Evolutionary conservation across 164 flowering plant genomes (phyloP).

Genomic region (Sextonia rubra): DNA sequence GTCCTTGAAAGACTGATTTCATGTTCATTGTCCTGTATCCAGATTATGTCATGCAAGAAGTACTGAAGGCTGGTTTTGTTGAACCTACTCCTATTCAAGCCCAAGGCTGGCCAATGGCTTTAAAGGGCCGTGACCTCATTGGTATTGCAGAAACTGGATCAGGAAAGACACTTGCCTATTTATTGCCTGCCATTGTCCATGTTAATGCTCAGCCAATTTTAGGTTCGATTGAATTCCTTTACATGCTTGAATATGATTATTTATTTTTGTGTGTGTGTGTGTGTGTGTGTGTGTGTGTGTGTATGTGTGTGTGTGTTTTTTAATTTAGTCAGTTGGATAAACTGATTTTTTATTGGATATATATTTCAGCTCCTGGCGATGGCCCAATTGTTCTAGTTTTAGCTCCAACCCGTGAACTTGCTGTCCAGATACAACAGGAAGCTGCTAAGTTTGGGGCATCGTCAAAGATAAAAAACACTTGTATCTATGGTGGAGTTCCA

Average conservation of each 20-base stretch:
- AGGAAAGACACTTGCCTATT: slow-evolving; percentile 95
- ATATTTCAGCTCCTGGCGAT: slow-evolving; percentile 84
- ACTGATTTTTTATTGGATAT: slow-evolving; percentile 6
- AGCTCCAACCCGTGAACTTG: slow-evolving; percentile 99
- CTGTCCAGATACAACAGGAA: slow-evolving; percentile 99
- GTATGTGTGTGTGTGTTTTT: not conserved
- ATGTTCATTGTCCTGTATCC: slow-evolving; percentile 6
- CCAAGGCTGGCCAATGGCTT: slow-evolving; percentile 99
- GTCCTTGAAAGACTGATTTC: not conserved
- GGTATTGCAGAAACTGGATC: slow-evolving; percentile 99
- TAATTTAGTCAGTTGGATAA: not conserved
- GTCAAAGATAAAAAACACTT: slow-evolving; percentile 87
- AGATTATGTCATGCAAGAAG: slow-evolving; percentile 98
- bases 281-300: too few relatives aligned
- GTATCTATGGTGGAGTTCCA: slow-evolving; percentile 98
- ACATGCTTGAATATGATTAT: not conserved
- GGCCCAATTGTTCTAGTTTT: slow-evolving; percentile 98
- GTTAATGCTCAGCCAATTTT: slow-evolving; percentile 97
- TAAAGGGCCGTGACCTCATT: slow-evolving; percentile 96
- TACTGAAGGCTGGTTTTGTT: slow-evolving; percentile 84
- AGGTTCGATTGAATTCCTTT: slow-evolving; percentile 35
- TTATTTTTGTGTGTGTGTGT: not conserved
- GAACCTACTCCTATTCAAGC: slow-evolving; percentile 99
- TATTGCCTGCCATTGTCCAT: slow-evolving; percentile 97
- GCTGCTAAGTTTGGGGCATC: slow-evolving; percentile 94